Evolutionary conservation across 306 rosid genomes (phyloP), one percentile per base, ranked within the genome.

Genomic region (Quillaja saponaria): DNA sequence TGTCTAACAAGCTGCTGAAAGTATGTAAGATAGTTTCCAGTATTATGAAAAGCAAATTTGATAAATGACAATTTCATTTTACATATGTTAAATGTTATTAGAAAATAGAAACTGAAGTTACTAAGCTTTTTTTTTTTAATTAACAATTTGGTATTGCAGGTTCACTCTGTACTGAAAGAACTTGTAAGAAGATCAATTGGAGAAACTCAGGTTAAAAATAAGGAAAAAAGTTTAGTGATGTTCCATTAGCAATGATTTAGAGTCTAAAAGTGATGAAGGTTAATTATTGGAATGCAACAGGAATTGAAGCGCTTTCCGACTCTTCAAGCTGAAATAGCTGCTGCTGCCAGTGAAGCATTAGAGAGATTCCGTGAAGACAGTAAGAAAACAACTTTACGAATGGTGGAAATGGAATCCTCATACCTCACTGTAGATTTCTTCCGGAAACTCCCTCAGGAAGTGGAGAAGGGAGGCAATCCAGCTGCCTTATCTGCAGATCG

Each of bases 381-480:
- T 72, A 89, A 82, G 86, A 92, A 85, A 82, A 72, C 95, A 12
- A 80, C 87, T 42, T 19, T 92, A 13, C 85, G 99, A 42, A 83
- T 92, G 41, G 96, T 92, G 71, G 99, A 92, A 71, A 92, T 92
- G 99, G 97, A 92, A 73, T 70, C 99, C 35, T 83, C 96, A 1
- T 92, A 89, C 69, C 77, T 92, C 71, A 92, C 99, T n/a, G 99
- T 81, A 58, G 99, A 92, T n/a, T 92, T 92, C 91, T 92, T 92
- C 58, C 68, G 99, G 33, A 87, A 48, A 69, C 99, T 92, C 68
- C 99, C 99, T 16, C 89, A 85, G 69, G 96, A 92, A 79, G 61
- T 82, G 74, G 98, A 92, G 76, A 88, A 58, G 68, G 77, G 67
- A 3, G 89, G 76, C 67, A 80, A 40, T 57, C 74, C 73, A 33